Evolutionary conservation across 2,329 filamentous ascomycete genomes (phyloP).

Genomic region (Acephala macrosclerotiorum): DNA sequence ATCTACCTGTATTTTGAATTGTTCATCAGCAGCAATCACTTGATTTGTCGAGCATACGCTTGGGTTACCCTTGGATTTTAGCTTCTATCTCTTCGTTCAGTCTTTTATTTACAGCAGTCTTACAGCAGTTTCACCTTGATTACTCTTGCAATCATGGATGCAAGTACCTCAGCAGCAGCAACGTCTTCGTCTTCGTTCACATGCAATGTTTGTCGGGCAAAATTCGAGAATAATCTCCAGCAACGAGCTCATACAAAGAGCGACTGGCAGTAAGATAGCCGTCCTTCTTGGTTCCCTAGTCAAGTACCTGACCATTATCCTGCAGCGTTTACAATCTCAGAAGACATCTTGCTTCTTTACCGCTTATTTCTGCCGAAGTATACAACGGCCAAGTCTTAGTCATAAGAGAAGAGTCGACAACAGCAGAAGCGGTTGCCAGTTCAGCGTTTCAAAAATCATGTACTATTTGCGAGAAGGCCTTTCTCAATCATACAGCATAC

Average conservation of each 20-base stretch:
- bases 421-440: not conserved
- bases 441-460: slow-evolving; percentile 26
- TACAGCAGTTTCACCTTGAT: not conserved
- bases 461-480: slow-evolving; percentile 23
- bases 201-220: slow-evolving; percentile 21
- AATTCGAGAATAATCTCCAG: slow-evolving; percentile 19
- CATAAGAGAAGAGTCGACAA: slow-evolving; percentile 1
- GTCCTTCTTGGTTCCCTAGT: not conserved
- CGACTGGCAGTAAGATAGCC: slow-evolving; percentile 29
- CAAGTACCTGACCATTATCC: not conserved
- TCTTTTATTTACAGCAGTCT: not conserved
- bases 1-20: not conserved
- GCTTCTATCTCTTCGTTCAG: not conserved
- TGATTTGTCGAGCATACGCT: not conserved
- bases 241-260: slow-evolving; percentile 27
- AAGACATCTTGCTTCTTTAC: slow-evolving; percentile 29
- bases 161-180: slow-evolving; percentile 7
- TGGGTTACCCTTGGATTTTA: slow-evolving; percentile 28
- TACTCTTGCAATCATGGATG: slow-evolving; percentile 6
- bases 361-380: slow-evolving; percentile 23
- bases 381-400: slow-evolving; percentile 26
- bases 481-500: slow-evolving; percentile 27
- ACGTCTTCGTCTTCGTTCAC: slow-evolving; percentile 5
- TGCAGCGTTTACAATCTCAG: slow-evolving; percentile 36
- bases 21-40: slow-evolving; percentile 6